These are phyloP conservation scores for Aegilops umbellulata DNA, from an alignment of 176 grass and related monocot species.

Conservation along the genomic window DNA sequence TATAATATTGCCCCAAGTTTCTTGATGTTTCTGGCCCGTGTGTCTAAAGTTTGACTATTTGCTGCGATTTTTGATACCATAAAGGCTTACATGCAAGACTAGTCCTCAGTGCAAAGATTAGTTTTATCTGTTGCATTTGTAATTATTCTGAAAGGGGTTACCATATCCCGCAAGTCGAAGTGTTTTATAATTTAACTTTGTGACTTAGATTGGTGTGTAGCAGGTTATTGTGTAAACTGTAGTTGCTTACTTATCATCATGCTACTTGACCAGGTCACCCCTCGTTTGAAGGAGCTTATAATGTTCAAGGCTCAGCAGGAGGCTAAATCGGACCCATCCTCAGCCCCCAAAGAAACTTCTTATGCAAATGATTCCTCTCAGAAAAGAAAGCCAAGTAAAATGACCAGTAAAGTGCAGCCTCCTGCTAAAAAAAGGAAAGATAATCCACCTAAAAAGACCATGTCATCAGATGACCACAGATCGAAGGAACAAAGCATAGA, in stretches of 20 bases:
- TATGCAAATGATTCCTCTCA: conserved; percentile 49
- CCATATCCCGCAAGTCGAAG: neutral
- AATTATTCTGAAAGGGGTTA: neutral
- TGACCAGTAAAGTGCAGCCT: conserved; percentile 50
- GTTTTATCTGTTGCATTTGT: neutral
- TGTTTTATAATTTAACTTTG: conserved; percentile 1
- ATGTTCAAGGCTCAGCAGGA: conserved; percentile 78
- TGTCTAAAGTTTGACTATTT: conserved; percentile 4
- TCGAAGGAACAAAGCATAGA: conserved; percentile 34
- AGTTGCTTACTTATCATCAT: neutral
- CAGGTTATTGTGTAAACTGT: neutral
- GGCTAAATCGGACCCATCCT: conserved; percentile 46
- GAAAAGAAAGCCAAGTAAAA: conserved; percentile 83
- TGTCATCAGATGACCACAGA: conserved; percentile 32
- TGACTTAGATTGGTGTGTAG: neutral
- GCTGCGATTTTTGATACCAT: neutral
- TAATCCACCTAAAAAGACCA: conserved; percentile 34
- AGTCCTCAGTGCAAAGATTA: neutral
- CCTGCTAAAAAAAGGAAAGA: conserved; percentile 80
- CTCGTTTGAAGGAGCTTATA: conserved; percentile 82
- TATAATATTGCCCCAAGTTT: neutral
- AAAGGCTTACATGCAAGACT: neutral
- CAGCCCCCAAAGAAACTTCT: conserved; percentile 38
- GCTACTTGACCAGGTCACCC: conserved; percentile 54
- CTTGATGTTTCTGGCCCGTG: neutral